phyloP scores from a whole-genome alignment of 176 grass and related monocot species.

The Aegilops speltoides region DNA sequence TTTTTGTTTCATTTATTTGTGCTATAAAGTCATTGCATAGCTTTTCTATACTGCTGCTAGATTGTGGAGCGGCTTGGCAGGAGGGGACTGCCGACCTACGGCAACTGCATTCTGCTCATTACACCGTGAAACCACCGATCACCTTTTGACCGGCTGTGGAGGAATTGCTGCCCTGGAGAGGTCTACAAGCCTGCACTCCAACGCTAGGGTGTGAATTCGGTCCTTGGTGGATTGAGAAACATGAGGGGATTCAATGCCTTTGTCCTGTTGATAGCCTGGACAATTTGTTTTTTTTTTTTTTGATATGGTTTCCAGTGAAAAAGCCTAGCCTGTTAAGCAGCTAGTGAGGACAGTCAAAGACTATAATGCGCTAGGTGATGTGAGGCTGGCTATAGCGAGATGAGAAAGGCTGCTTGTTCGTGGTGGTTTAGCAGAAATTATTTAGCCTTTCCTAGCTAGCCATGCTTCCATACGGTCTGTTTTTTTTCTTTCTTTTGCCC shows the following conservation, averaged over 20 bases:
- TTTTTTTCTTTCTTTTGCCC: background rate
- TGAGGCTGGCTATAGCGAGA: background rate
- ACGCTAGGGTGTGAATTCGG: background rate
- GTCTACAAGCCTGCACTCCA: constrained; percentile 10
- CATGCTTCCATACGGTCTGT: background rate
- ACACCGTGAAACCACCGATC: constrained; percentile 2
- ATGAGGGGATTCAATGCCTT: background rate
- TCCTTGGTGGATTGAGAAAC: constrained; percentile 15
- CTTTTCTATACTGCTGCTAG: background rate
- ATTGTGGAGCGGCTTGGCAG: background rate
- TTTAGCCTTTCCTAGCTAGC: background rate
- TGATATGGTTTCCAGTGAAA: background rate
- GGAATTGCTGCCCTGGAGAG: background rate
- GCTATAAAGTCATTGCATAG: constrained; percentile 14
- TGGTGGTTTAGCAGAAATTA: background rate
- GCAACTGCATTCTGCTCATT: background rate
- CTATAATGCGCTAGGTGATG: background rate
- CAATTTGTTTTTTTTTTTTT: background rate
- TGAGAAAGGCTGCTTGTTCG: background rate
- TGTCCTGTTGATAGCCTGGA: background rate
- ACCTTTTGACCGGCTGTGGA: background rate
- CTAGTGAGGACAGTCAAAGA: background rate
- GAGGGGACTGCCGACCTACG: background rate
- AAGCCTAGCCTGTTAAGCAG: background rate
- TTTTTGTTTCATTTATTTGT: constrained; percentile 14